Evolutionary conservation across 192 early-diverging fungal species (phyloP).

Genomic region (Linderina pennispora): DNA sequence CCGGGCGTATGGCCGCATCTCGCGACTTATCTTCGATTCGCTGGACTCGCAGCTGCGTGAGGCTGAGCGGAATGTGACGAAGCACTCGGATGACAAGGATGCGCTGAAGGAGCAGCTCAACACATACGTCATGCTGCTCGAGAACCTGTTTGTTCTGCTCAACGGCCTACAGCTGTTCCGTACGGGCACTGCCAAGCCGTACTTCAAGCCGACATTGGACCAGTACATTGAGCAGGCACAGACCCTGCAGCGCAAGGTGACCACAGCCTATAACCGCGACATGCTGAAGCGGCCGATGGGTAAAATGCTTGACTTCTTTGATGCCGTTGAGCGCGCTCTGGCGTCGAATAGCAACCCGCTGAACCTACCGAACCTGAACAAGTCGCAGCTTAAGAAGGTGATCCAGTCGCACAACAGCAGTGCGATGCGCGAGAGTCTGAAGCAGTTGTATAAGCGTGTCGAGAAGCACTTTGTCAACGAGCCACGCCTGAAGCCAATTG

Average conservation of each 20-base stretch:
- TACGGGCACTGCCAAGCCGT: conserved; percentile 59
- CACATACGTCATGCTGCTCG: conserved; percentile 77
- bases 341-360: conserved; percentile 56
- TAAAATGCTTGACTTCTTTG: conserved; percentile 91
- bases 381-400: conserved; percentile 77
- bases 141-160: conserved; percentile 95
- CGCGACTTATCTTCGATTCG: conserved; percentile 80
- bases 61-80: conserved; percentile 51
- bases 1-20: conserved; percentile 74
- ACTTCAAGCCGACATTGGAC: conserved; percentile 28
- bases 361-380: conserved; percentile 65
- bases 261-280: conserved; percentile 80
- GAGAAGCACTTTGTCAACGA: conserved; percentile 92
- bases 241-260: conserved; percentile 68
- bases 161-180: conserved; percentile 70
- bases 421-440: conserved; percentile 62
- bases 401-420: conserved; percentile 78
- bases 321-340: conserved; percentile 83
- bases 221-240: conserved; percentile 81
- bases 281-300: conserved; percentile 85
- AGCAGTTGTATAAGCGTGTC: conserved; percentile 80
- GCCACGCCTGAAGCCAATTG: conserved; percentile 73
- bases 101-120: conserved; percentile 76
- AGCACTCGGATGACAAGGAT: conserved; percentile 74
- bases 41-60: conserved; percentile 77